Base-by-base conservation (phyloP, 2,329 filamentous ascomycete species). In the Clarireedia homoeocarpa region DNA sequence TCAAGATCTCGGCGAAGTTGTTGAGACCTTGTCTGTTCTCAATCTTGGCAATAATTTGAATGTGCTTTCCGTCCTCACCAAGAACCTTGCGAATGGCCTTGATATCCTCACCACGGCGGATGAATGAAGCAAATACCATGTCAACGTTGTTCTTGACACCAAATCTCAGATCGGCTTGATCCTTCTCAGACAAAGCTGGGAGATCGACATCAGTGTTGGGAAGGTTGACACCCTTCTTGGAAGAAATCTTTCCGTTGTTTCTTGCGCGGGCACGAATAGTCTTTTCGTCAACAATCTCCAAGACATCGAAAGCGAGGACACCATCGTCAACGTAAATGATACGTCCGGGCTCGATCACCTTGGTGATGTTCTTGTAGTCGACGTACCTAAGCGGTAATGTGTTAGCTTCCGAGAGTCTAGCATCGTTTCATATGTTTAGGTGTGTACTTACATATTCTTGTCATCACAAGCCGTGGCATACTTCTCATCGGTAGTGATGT, bases 331-430 rank as follows among this genome's bases (percentile, higher is more conserved):
- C 94, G 76, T 95, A 99, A 80, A 99, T 95, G 74, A 88, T 86
- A 69, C 94, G 91, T 70, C 92, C 94, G 58, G 83, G 79, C 72
- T 88, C 75, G 70, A 99, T 97, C 67, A 99, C 94, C 79, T 95
- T 96, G 76, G 92, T 96, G 76, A 99, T 97, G 82, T 99, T 99
- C 85, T 95, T 95, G 82, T 99, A 97, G 80, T 97, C 92, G 70
- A 97, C 88, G 71, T 91, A 96, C 85, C 89, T 92, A 61, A 17
- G 20, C 7, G 24, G 23, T 7, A 9, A 57, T 42, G 57, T 47
- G 23, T 54, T 45, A 49, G 44, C 14, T 26, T 30, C 14, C 5
- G 14, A 17, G 7, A 40, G n/a, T 27, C 12, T n/a, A 14, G 5
- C 0, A 24, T 23, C 10, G 14, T 15, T 6, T 14, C 24, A 34